Percentiles rank a stretch among this genome's conserved stretches.
Evolutionary conservation across 768 basidiomycete species (phyloP).

Genomic region (Ramaria rubella): DNA sequence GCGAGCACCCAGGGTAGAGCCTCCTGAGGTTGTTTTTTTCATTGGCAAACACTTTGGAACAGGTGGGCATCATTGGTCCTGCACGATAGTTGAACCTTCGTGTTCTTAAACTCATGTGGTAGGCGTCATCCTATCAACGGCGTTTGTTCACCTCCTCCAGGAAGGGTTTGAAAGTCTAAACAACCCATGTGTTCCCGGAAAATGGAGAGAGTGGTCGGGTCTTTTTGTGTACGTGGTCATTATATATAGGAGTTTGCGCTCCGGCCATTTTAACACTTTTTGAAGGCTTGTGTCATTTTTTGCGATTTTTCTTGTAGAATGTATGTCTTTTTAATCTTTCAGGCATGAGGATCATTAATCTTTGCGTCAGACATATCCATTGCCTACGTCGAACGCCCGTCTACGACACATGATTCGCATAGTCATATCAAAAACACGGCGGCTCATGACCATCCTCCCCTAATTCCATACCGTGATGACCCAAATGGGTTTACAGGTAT

Average conservation of each 20-base stretch:
- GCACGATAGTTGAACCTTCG: not conserved
- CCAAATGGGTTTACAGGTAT: not conserved
- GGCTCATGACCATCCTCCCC: not conserved
- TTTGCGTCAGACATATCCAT: conserved; percentile 56
- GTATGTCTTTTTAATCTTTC: conserved; percentile 34
- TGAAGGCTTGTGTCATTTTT: conserved; percentile 57
- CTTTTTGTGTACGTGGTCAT: conserved; percentile 58
- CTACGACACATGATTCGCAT: conserved; percentile 32
- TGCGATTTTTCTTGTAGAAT: conserved; percentile 74
- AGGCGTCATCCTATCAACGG: conserved; percentile 79
- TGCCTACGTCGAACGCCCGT: conserved; percentile 63
- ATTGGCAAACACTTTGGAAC: conserved; percentile 87
- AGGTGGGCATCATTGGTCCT: conserved; percentile 30
- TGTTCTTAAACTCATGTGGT: not conserved
- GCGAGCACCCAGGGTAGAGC: conserved; percentile 43
- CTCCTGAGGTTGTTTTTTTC: conserved; percentile 69
- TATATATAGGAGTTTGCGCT: no score
- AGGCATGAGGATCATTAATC: not conserved
- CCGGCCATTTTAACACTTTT: no score
- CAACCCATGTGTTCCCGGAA: conserved; percentile 36
- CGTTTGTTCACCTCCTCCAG: conserved; percentile 74
- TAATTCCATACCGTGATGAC: conserved; percentile 10
- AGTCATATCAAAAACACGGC: conserved; percentile 6
- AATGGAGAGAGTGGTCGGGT: conserved; percentile 54
- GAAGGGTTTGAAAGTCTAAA: conserved; percentile 63